Evolutionary conservation across 371 early-diverging fungal species (phyloP).

Genomic region (Rhizopus arrhizus): DNA sequence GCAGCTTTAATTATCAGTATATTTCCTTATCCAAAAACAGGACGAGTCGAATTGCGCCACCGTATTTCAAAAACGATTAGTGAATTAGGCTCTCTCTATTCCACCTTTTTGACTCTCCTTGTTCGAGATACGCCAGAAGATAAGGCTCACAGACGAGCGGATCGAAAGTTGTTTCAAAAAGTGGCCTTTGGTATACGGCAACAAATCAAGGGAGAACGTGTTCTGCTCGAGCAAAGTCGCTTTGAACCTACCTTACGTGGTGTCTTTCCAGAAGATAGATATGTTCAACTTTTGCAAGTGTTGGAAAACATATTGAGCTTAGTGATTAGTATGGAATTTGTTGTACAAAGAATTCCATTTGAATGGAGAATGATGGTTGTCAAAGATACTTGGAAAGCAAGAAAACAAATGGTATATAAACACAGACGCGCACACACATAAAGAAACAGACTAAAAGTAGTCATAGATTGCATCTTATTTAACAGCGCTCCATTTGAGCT

Average conservation of each 20-base stretch:
- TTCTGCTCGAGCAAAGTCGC: conserved; percentile 48
- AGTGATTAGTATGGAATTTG: conserved; percentile 46
- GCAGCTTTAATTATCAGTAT: conserved; percentile 44
- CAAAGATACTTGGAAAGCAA: conserved; percentile 44
- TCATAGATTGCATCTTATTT: conserved; percentile 44
- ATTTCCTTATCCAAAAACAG: conserved; percentile 45
- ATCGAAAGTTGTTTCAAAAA: conserved; percentile 38
- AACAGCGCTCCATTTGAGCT: conserved; percentile 43
- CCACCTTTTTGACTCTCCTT: conserved; percentile 42
- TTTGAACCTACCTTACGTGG: conserved; percentile 55
- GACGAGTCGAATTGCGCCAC: conserved; percentile 48
- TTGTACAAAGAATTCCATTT: conserved; percentile 35
- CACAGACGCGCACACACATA: neutral
- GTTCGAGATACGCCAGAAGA: conserved; percentile 31
- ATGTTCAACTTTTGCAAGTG: conserved; percentile 41
- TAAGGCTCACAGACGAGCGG: conserved; percentile 6
- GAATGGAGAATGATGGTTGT: conserved; percentile 41
- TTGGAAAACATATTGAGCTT: conserved; percentile 48
- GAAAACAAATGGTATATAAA: conserved; percentile 41
- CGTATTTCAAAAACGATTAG: conserved; percentile 41
- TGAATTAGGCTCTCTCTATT: conserved; percentile 43
- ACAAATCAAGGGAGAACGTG: conserved; percentile 45
- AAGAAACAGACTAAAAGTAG: too few species aligned
- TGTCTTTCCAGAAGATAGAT: conserved; percentile 43
- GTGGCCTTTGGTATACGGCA: conserved; percentile 38